A percentile compares a stretch with the other conserved stretches of the same genome.
Conservation (phyloP, 1,139 yeast species). For the Geotrichum citri-aurantii region DNA sequence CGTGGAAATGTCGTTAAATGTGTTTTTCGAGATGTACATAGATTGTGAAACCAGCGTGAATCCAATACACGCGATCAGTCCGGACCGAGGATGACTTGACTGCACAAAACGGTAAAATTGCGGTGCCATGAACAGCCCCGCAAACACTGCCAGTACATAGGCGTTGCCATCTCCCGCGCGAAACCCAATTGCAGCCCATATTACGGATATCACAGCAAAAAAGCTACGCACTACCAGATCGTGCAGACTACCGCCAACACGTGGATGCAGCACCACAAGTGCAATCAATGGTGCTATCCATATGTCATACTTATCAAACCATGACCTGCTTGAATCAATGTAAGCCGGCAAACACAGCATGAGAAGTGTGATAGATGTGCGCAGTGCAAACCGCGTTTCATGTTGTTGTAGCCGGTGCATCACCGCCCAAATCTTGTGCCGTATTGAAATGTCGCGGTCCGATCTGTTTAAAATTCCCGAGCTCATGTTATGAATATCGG, state of each 20-base stretch:
- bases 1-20: constrained; percentile 9
- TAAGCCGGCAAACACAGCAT: constrained; percentile 43
- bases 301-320: constrained; percentile 42
- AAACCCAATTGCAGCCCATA: constrained; percentile 45
- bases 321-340: constrained; percentile 37
- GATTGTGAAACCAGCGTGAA: constrained; percentile 41
- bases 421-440: constrained; percentile 37
- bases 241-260: constrained; percentile 42
- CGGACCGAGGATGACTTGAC: constrained; percentile 39
- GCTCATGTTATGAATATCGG: background rate
- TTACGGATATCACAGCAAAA: constrained; percentile 39
- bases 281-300: constrained; percentile 44
- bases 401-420: constrained; percentile 34
- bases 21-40: constrained; percentile 20
- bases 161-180: constrained; percentile 39
- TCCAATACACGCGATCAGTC: constrained; percentile 39
- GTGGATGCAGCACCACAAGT: constrained; percentile 39
- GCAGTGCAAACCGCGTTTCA: constrained; percentile 43
- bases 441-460: constrained; percentile 18
- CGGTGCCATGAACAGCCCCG: constrained; percentile 36
- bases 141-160: constrained; percentile 41
- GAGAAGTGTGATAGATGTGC: constrained; percentile 36
- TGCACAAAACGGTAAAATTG: constrained; percentile 36
- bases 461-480: constrained; percentile 6
- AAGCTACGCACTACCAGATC: constrained; percentile 36